Evolutionary conservation across 345 rosid species (phyloP), one percentile per base, ranked within the genome.

Genomic region (Gossypium raimondii): DNA sequence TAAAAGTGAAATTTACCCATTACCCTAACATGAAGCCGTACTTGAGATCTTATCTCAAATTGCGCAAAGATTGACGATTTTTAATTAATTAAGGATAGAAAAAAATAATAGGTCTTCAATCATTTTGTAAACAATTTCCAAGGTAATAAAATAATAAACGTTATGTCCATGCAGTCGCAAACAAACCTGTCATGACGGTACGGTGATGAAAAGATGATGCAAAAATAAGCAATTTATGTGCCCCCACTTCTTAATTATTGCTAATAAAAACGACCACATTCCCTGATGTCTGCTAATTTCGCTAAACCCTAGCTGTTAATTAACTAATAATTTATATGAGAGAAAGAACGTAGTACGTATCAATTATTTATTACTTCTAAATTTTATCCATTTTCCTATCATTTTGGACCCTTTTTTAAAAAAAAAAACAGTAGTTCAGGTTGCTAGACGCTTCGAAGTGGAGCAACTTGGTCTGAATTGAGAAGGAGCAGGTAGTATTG

Each of bases 161-260:
- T 61, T 34, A 62, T 29, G 17, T 64, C 25, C 70, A 44, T 66
- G 29, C 52, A 66, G 11, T 11, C 44, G 34, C 53, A 20, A 44
- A 5, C 29, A 66, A 44, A 20, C n/a, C 5, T 20, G 25, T 24
- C 27, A 44, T 66, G 70, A 66, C 53, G 53, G 11, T 44, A 44
- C 50, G 25, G 3, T 66, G 70, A 66, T 44, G 70, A 66, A 11
- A 66, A 66, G 53, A 66, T 66, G 70, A 44, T 44, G 70, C 27
- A 66, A 44, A 18, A 18, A 44, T 41, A 62, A 12, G 50, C n/a
- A 11, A 34, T 34, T 65, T 41, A 65, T 43, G 27, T 18, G 9
- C 44, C 18, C 66, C 66, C 43, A 61, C 11, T 14, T 3, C 29
- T 61, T 61, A 61, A 65, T 65, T 18, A 7, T 47, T 44, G 9